phyloP scores from a whole-genome alignment of 306 rosid genomes.

The Crataegus laevigata region DNA sequence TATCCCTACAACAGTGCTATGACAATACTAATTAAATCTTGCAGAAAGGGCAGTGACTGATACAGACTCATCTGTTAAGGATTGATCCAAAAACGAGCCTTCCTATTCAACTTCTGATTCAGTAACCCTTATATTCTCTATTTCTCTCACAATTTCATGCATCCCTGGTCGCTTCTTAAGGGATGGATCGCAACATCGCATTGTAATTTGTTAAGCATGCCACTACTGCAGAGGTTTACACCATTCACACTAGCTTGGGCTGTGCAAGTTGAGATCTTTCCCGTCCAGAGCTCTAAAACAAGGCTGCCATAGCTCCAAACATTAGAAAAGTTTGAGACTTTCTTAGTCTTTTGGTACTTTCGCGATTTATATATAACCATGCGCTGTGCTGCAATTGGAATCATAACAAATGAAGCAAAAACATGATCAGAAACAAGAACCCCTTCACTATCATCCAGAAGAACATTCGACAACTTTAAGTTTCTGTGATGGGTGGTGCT shows the following conservation, averaged over 20 bases:
- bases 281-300: constrained; percentile 64
- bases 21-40: background rate
- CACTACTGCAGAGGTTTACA: constrained; percentile 41
- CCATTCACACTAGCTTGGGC: constrained; percentile 54
- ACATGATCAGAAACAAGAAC: constrained; percentile 63
- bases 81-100: constrained; percentile 21
- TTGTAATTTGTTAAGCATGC: constrained; percentile 66
- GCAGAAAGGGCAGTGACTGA: background rate
- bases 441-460: constrained; percentile 40
- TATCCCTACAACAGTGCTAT: too few species aligned
- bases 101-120: too few species aligned
- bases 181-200: constrained; percentile 47
- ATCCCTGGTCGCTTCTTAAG: constrained; percentile 66
- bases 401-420: constrained; percentile 53
- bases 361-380: constrained; percentile 61
- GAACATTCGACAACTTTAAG: constrained; percentile 60
- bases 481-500: constrained; percentile 61
- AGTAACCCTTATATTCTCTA: constrained; percentile 34
- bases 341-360: constrained; percentile 35
- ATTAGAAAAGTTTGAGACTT: constrained; percentile 54
- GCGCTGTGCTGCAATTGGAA: constrained; percentile 58
- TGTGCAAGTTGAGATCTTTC: constrained; percentile 39
- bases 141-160: constrained; percentile 52
- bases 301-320: constrained; percentile 84
- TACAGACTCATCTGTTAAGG: constrained; percentile 48